phyloP scores from a whole-genome alignment of 2,329 filamentous ascomycete species.

The Coniella vitis region DNA sequence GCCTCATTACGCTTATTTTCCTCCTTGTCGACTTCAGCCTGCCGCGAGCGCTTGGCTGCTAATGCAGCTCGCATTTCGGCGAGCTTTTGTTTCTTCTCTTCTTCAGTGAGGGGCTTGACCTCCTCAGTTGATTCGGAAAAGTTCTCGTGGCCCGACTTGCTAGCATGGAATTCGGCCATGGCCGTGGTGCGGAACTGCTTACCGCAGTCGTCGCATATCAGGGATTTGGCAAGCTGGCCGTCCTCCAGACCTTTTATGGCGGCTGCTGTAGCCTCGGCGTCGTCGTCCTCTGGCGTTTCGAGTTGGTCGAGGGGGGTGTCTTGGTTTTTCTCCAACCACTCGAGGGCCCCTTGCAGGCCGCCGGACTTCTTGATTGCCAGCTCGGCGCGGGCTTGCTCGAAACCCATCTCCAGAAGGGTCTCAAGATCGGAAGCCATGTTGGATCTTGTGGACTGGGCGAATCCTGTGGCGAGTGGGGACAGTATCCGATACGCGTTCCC shows the following conservation, averaged over 20 bases:
- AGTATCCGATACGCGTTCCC: conserved; percentile 6
- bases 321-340: conserved; percentile 91
- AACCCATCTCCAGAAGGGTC: conserved; percentile 64
- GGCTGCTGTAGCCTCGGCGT: conserved; percentile 29
- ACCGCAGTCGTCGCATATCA: conserved; percentile 91
- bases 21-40: conserved; percentile 68
- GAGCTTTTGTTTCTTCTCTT: conserved; percentile 79
- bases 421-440: conserved; percentile 55
- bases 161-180: conserved; percentile 83
- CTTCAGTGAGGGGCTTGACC: conserved; percentile 81
- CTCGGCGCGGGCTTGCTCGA: conserved; percentile 74
- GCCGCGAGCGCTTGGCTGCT: conserved; percentile 62
- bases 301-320: conserved; percentile 83
- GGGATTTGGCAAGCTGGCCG: conserved; percentile 67
- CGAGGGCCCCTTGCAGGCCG: conserved; percentile 76
- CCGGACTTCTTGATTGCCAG: conserved; percentile 80
- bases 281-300: conserved; percentile 38
- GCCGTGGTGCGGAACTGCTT: conserved; percentile 80
- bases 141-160: conserved; percentile 84
- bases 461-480: conserved; percentile 4
- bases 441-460: conserved; percentile 10
- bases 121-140: conserved; percentile 93
- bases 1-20: conserved; percentile 80
- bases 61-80: conserved; percentile 67
- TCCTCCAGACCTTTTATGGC: conserved; percentile 52